phyloP scores from a whole-genome alignment of 2,329 filamentous ascomycete genomes.

The Pseudogymnoascus sp. region DNA sequence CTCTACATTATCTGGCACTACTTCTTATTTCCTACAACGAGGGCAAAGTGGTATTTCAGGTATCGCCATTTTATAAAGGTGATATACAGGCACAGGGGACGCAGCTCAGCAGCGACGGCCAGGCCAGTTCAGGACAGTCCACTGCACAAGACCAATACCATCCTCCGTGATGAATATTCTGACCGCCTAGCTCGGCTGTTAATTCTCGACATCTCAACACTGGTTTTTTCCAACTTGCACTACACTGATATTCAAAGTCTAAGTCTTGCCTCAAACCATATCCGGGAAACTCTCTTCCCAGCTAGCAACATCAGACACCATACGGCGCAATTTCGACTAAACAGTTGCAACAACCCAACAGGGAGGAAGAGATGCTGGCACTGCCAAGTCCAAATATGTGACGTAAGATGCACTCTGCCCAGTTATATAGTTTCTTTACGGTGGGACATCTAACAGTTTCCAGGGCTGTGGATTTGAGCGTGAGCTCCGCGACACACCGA shows the following conservation, averaged over 20 bases:
- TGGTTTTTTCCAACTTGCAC: not conserved
- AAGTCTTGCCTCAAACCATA: not conserved
- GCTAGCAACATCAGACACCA: not conserved
- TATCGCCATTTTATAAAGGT: not conserved
- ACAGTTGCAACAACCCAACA: not conserved
- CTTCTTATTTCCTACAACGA: not conserved
- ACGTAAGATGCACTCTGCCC: not conserved
- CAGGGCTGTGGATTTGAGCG: not conserved
- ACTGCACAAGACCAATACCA: not conserved
- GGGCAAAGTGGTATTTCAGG: not conserved
- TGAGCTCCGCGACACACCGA: not conserved
- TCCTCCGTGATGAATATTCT: not conserved
- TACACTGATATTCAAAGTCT: slow-evolving; percentile 1
- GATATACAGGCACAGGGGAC: not conserved
- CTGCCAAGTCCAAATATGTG: not conserved
- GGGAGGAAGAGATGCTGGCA: not conserved
- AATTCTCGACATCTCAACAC: not conserved
- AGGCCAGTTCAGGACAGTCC: not conserved
- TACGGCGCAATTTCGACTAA: not conserved
- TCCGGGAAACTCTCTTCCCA: not conserved
- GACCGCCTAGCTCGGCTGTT: not conserved
- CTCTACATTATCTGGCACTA: not conserved
- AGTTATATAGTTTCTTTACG: not conserved
- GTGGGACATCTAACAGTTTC: not conserved
- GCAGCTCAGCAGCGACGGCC: not conserved